These are phyloP conservation scores for Fusarium floridanum DNA, from an alignment of 2,329 filamentous ascomycete species.

Conservation along the genomic window DNA sequence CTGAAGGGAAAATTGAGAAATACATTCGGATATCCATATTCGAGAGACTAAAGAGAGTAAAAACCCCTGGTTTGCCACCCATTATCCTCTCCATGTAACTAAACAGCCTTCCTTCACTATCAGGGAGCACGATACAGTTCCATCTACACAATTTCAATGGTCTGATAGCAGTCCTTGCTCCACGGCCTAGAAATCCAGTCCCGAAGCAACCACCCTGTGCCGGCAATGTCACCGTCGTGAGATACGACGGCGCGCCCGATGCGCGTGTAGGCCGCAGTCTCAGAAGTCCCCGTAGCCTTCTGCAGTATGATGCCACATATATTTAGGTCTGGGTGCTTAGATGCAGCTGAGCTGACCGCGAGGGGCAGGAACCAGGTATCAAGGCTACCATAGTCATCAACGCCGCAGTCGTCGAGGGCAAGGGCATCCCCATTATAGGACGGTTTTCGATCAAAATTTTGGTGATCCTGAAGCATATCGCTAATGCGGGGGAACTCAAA, in stretches of 20 bases:
- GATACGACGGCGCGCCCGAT: neutral
- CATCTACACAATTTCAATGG: neutral
- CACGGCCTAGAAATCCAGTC: neutral
- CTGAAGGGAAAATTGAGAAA: too few species aligned
- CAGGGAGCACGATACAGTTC: neutral
- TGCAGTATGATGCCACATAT: neutral
- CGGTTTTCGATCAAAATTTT: rapidly evolving
- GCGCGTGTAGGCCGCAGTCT: neutral
- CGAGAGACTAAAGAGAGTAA: too few species aligned
- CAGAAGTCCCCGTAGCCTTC: neutral
- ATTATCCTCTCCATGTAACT: too few species aligned
- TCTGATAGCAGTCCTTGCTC: neutral
- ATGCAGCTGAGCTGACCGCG: neutral
- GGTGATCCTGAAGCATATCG: neutral
- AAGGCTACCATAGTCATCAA: neutral
- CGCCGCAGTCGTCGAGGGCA: neutral
- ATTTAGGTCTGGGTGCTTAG: neutral
- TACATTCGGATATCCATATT: neutral
- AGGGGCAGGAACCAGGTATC: neutral
- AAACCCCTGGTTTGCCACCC: too few species aligned
- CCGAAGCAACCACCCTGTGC: neutral
- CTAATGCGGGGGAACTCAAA: neutral
- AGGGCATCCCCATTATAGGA: neutral
- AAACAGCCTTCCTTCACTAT: too few species aligned
- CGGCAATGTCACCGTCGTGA: neutral